Base-by-base conservation (phyloP, 257 asterid genomes). In the Prunella vulgaris region DNA sequence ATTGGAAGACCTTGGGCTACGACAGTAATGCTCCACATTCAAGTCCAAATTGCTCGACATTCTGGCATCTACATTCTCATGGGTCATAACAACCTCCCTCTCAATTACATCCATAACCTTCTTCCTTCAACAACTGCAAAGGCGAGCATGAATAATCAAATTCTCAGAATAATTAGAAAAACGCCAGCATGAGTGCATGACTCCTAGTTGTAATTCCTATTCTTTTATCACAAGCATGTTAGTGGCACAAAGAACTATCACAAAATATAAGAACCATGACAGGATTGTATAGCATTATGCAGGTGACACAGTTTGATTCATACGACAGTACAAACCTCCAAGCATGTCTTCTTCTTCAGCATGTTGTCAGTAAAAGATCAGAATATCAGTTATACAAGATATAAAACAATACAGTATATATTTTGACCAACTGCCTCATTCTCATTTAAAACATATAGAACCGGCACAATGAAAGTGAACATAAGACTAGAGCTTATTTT, bases 11-110 rank as follows among this genome's bases (percentile, higher is more conserved):
- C 64, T 77, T 22, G 86, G 81, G 77, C 83, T 83, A 49, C 76
- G 77, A 25, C 80, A 58, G 59, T 71, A 82, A 10, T 85, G 86
- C 69, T 81, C 84, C 64, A 81, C 70, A 70, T 85, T 85, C 81
- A 85, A 79, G 84, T 85, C 86, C 82, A 85, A 75, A 68, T 74
- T 73, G 75, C 64, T 83, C n/a, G 88, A 80, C 70, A 54, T 71
- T 66, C 84, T 37, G 42, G 66, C 59, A 69, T 75, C 86, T 35
- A 51, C 32, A 33, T 78, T 78, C 74, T 73, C 87, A 49, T 49
- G 74, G 58, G 70, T 58, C 70, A 69, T 73, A 65, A 76, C 78
- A 66, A 76, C 73, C 66, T 79, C 86, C 0, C 63, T 70, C 52
- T 73, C 84, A 21, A 75, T 79, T 60, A 59, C 54, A 77, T 77